These are phyloP conservation scores for Furcasterigmium sp. DNA, from an alignment of 2,329 filamentous ascomycete genomes.

Conservation along the genomic window DNA sequence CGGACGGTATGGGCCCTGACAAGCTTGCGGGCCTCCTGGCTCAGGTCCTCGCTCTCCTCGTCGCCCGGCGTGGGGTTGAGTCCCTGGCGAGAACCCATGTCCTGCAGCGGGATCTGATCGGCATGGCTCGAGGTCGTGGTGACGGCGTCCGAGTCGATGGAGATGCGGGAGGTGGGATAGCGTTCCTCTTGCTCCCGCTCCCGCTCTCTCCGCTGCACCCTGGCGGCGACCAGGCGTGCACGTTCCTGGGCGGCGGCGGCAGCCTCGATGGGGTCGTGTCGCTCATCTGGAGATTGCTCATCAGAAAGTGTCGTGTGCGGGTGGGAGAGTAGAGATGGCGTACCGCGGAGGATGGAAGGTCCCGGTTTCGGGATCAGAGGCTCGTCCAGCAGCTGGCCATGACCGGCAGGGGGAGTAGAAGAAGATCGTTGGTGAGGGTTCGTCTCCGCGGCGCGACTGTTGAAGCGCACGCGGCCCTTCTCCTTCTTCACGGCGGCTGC, in stretches of 20 bases:
- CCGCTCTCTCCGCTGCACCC: conserved; percentile 24
- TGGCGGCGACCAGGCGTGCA: conserved; percentile 35
- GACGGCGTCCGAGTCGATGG: conserved; percentile 29
- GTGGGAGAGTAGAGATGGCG: background rate
- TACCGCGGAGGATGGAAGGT: conserved; percentile 36
- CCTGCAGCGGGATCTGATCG: conserved; percentile 25
- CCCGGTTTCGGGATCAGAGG: conserved; percentile 21
- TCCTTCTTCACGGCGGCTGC: conserved; percentile 28
- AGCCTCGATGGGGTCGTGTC: conserved; percentile 11
- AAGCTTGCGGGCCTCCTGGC: conserved; percentile 34
- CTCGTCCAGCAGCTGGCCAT: conserved; percentile 7
- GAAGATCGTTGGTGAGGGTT: conserved; percentile 16
- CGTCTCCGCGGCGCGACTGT: conserved; percentile 34
- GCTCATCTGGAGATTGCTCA: background rate
- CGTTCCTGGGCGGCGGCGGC: conserved; percentile 38
- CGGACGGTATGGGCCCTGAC: conserved; percentile 35
- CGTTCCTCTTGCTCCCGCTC: conserved; percentile 27
- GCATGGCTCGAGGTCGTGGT: conserved; percentile 20
- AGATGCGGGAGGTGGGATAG: conserved; percentile 26
- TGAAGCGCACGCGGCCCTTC: conserved; percentile 43
- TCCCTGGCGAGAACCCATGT: conserved; percentile 16
- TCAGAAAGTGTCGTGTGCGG: background rate
- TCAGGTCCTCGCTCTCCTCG: conserved; percentile 18
- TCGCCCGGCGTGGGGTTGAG: conserved; percentile 3
- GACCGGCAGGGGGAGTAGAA: conserved; percentile 8